Evolutionary conservation across 306 rosid species (phyloP).

Genomic region (Trifolium dubium): DNA sequence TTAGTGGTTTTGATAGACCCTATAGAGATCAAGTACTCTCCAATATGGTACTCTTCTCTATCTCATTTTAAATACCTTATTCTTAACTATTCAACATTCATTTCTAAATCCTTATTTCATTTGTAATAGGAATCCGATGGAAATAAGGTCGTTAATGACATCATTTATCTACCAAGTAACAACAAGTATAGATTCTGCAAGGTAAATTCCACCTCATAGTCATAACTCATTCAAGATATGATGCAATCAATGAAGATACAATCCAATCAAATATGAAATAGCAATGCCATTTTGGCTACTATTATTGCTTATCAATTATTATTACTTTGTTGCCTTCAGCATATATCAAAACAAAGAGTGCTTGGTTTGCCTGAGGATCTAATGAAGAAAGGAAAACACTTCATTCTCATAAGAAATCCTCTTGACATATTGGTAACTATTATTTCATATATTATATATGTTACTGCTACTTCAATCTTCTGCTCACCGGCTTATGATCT

Average conservation of each 20-base stretch:
- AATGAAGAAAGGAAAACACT: constrained; percentile 78
- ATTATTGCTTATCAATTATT: not conserved
- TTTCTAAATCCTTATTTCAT: constrained; percentile 7
- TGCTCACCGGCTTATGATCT: constrained; percentile 15
- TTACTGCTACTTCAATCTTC: not conserved
- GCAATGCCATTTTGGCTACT: constrained; percentile 20
- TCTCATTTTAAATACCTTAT: not conserved
- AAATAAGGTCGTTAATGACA: constrained; percentile 65
- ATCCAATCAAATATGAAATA: constrained; percentile 5
- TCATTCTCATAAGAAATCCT: constrained; percentile 76
- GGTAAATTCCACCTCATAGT: constrained; percentile 43
- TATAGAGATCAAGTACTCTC: constrained; percentile 67
- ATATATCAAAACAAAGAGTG: constrained; percentile 72
- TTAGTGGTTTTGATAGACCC: constrained; percentile 69
- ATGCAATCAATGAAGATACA: not conserved
- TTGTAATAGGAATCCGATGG: constrained; percentile 70
- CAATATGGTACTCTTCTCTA: constrained; percentile 28
- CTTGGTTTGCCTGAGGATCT: constrained; percentile 67
- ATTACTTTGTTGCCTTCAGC: constrained; percentile 52
- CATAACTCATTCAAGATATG: not conserved
- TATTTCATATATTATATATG: not conserved
- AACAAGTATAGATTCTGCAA: constrained; percentile 70
- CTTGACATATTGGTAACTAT: constrained; percentile 74
- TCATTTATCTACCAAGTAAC: constrained; percentile 64
- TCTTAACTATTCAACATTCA: not conserved